Percentiles rank a stretch among this genome's conserved stretches.
These are phyloP conservation scores for Leptomonas seymouri DNA, from an alignment of 208 protist species.

Conservation along the genomic window DNA sequence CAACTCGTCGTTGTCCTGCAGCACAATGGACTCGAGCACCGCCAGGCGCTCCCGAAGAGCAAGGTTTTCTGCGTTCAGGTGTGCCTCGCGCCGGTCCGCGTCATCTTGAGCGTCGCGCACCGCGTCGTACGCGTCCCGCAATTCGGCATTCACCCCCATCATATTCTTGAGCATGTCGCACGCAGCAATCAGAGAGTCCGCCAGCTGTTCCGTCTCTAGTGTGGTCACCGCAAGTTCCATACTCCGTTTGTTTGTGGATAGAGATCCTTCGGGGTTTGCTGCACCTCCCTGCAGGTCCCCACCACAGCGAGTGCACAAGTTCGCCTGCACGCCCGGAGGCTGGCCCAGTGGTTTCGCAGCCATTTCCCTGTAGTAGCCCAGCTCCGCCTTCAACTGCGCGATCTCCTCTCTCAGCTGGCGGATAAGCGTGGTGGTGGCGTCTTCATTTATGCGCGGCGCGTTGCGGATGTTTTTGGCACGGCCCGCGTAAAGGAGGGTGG, in stretches of 20 bases:
- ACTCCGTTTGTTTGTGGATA: neutral
- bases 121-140: conserved; percentile 78
- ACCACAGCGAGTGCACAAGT: conserved; percentile 15
- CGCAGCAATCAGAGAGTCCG: conserved; percentile 75
- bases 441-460: conserved; percentile 82
- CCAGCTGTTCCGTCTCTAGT: conserved; percentile 47
- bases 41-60: conserved; percentile 82
- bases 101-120: conserved; percentile 45
- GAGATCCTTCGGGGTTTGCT: neutral
- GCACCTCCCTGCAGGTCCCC: too few relatives aligned
- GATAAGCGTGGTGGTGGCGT: conserved; percentile 70
- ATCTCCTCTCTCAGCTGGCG: conserved; percentile 76
- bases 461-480: conserved; percentile 90
- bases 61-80: conserved; percentile 89
- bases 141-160: conserved; percentile 72
- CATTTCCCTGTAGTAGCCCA: conserved; percentile 71
- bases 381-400: conserved; percentile 74
- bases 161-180: conserved; percentile 81
- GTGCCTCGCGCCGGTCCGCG: conserved; percentile 55
- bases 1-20: conserved; percentile 51
- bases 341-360: conserved; percentile 31
- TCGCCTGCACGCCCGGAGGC: neutral
- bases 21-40: conserved; percentile 84
- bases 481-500: conserved; percentile 91
- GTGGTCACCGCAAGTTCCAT: neutral